phyloP scores from a whole-genome alignment of 306 rosid genomes.

The Lathyrus sativus region DNA sequence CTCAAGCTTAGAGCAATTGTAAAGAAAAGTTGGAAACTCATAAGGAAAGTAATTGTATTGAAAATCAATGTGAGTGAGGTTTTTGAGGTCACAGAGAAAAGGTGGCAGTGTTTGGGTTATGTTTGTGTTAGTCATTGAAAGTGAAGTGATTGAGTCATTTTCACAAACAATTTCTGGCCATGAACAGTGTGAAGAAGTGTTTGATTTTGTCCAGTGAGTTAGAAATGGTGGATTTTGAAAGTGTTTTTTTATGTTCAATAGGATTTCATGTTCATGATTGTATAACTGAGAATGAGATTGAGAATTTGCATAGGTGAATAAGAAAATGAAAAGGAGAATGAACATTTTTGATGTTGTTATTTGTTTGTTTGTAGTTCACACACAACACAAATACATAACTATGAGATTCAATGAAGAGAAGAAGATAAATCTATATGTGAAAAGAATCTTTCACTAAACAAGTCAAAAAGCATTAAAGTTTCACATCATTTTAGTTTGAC shows the following conservation, averaged over 20 bases:
- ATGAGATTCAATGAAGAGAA: conserved; percentile 12
- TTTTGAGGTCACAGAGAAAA: conserved; percentile 38
- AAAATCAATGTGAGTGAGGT: conserved; percentile 40
- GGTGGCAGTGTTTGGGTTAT: conserved; percentile 31
- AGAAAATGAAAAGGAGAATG: conserved; percentile 16
- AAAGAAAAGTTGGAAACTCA: conserved; percentile 38
- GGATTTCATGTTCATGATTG: conserved; percentile 40
- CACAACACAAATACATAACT: not conserved
- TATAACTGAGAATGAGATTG: conserved; percentile 39
- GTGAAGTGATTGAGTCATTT: conserved; percentile 29
- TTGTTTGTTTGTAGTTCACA: conserved; percentile 21
- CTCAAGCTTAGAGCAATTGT: conserved; percentile 40
- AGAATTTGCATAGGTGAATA: conserved; percentile 35
- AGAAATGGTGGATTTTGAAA: conserved; percentile 27
- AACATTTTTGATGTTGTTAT: conserved; percentile 37
- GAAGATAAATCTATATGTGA: not conserved
- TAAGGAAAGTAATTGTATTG: conserved; percentile 22
- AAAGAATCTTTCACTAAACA: conserved; percentile 10
- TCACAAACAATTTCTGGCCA: conserved; percentile 52
- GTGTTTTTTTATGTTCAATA: conserved; percentile 33
- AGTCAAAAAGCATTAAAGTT: conserved; percentile 6
- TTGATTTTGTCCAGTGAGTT: conserved; percentile 41
- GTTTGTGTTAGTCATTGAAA: conserved; percentile 14
- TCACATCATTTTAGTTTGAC: not conserved
- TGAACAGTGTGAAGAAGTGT: conserved; percentile 45